Evolutionary conservation across 129 eudicot species (phyloP), one percentile per base, ranked within the genome.

Genomic region (Pittosporum tobira): DNA sequence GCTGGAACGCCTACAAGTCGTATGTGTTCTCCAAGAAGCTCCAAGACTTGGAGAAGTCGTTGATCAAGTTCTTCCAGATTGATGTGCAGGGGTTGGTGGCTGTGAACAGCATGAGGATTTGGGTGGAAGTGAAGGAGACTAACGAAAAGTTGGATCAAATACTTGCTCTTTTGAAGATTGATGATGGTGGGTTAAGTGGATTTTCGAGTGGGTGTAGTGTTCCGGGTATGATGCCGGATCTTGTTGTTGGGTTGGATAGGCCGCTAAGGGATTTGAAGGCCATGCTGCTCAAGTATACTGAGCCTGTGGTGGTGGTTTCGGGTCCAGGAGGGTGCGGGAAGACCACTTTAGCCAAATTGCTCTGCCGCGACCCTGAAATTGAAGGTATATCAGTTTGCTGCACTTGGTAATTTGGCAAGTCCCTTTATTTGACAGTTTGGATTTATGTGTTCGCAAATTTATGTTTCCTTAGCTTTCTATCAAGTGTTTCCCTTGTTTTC

Each of bases 11-110:
- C 0, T 23, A 13, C 15, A 60, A 61, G 1, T 8, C 18, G 22
- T 43, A n/a, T 11, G 19, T 29, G 2, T 69, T 51, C 63, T 42
- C 75, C 4, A 52, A 30, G 40, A 70, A 53, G 50, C 36, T 70
- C 2, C 21, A 4, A 3, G 52, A 52, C 2, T 62, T 70, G 12
- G 68, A 62, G 14, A 6, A 29, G 6, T 54, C 40, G 45, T 12
- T 56, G 3, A 14, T 28, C 24, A 27, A 43, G 48, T 69, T 60
- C 19, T 69, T 69, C 22, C 29, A 52, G 19, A 22, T 51, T 0
- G 37, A 69, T 26, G 63, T 52, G 50, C 47, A 20, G 29, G 56
- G 31, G 0, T 49, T 48, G 3, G 16, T 27, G 29, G 64, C 59
- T 15, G 9, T 65, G 9, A 59, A 69, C 25, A 51, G 54, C 8